Base-by-base conservation (phyloP, 2,329 filamentous ascomycete species). In the Trichophyton simii region DNA sequence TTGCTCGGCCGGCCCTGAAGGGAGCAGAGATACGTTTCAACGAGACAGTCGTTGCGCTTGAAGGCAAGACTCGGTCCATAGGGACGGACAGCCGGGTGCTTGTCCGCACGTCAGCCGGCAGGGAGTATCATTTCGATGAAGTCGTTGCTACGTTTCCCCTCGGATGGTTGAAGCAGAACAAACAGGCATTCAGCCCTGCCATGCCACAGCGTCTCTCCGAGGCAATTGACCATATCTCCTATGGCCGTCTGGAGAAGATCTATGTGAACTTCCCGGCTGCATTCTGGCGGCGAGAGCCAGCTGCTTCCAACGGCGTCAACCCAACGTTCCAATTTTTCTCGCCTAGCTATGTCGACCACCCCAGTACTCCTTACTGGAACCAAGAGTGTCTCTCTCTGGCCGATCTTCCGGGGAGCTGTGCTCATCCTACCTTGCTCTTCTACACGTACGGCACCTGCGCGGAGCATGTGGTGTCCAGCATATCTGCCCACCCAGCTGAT, bases 391-490 rank as follows among this genome's bases (percentile, higher is more conserved):
- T 95, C 62, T 91, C 92, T 62, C 81, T 96, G 22, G 85, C 87
- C 48, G 83, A 86, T 1, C 78, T 95, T 1, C 79, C 82, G 0
- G 67, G 69, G 0, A 68, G 75, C 1, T 78, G 77, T 58, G 80
- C 86, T 0, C 90, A 95, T 63, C 87, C 91, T 6, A 95, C 89
- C 0, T 80, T 96, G 3, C 82, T 96, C 28, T 96, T 95, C 80
- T 96, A 79, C 69, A 72, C 75, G 54, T 75, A 79, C 67, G 77
- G 78, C 0, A 69, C 76, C 48, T 74, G 73, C 61, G 72, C 74
- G 31, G 68, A 71, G 9, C 64, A 77, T 55, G 68, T 78, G 58
- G 72, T 79, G 13, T 66, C 71, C 2, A 59, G 68, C 18, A 67
- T 77, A 28, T 65, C 68, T 4, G 48, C 64, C 20, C 61, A 75